Conservation (phyloP, 208 protist genomes). For the Trypanosoma rangeli region DNA sequence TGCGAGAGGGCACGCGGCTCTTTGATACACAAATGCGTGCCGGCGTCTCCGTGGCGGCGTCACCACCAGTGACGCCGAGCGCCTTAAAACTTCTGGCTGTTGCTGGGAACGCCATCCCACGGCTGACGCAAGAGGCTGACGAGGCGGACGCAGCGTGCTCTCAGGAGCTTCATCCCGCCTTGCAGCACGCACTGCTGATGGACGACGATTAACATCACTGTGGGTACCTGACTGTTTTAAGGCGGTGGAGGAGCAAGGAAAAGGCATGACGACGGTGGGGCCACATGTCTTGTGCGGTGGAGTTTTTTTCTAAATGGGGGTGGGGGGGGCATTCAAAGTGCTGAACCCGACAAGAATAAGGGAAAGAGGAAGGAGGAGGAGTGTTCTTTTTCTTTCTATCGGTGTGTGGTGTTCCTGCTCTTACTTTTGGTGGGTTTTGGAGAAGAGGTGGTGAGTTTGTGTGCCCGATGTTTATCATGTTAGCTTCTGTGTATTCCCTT, state of each 20-base stretch:
- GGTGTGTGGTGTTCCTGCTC: too few species aligned
- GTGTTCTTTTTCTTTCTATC: too few species aligned
- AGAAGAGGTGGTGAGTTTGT: too few species aligned
- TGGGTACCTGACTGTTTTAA: background rate
- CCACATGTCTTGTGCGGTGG: too few species aligned
- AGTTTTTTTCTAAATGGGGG: too few species aligned
- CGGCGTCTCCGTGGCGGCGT: background rate
- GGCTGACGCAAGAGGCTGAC: slow-evolving; percentile 27
- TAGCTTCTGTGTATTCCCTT: too few species aligned
- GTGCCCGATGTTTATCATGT: too few species aligned
- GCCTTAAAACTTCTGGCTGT: slow-evolving; percentile 1
- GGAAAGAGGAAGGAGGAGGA: too few species aligned
- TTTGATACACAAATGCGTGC: slow-evolving; percentile 1
- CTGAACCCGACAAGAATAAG: too few species aligned
- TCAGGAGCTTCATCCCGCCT: background rate
- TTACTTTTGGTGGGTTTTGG: too few species aligned
- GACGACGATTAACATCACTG: slow-evolving; percentile 28
- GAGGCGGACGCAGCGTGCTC: background rate
- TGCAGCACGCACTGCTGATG: slow-evolving; percentile 26
- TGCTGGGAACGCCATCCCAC: slow-evolving; percentile 14
- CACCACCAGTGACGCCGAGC: background rate
- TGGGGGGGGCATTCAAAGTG: too few species aligned
- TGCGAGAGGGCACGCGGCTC: background rate
- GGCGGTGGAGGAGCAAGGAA: slow-evolving; percentile 16
- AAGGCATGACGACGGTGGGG: too few species aligned